Percentiles rank a stretch among this genome's conserved stretches.
Conservation (phyloP, 345 rosid genomes). For the Rhizophora mangle region DNA sequence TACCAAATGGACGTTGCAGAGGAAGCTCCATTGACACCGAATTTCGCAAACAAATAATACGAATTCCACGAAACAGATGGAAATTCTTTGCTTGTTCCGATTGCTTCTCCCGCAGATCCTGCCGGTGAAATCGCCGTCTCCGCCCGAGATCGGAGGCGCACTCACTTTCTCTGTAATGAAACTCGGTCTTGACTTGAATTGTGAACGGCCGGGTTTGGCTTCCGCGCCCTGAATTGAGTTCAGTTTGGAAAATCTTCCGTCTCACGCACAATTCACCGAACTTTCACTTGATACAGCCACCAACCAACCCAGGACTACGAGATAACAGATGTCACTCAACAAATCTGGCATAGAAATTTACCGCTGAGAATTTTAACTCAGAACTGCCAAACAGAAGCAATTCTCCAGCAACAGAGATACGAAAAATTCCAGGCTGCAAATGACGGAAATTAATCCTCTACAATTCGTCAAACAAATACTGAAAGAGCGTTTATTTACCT, state of each 20-base stretch:
- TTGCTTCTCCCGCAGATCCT: slow-evolving; percentile 38
- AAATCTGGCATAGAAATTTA: slow-evolving; percentile 4
- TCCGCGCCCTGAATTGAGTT: neutral
- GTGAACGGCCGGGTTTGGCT: neutral
- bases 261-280: slow-evolving; percentile 3
- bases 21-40: slow-evolving; percentile 71
- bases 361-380: neutral
- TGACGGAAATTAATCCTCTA: too few species aligned
- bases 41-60: neutral
- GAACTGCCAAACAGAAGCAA: neutral
- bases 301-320: neutral
- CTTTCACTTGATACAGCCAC: neutral
- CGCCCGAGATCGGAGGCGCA: slow-evolving; percentile 34
- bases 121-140: slow-evolving; percentile 8
- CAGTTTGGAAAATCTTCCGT: neutral
- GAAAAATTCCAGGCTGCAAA: neutral
- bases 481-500: slow-evolving; percentile 19
- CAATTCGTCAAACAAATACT: slow-evolving; percentile 11
- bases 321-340: neutral
- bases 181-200: neutral
- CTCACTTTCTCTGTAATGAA: neutral
- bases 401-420: neutral
- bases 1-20: slow-evolving; percentile 63
- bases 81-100: neutral
- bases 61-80: neutral